Conservation (phyloP, 2,329 filamentous ascomycete genomes). For the Colletotrichum australisinense region DNA sequence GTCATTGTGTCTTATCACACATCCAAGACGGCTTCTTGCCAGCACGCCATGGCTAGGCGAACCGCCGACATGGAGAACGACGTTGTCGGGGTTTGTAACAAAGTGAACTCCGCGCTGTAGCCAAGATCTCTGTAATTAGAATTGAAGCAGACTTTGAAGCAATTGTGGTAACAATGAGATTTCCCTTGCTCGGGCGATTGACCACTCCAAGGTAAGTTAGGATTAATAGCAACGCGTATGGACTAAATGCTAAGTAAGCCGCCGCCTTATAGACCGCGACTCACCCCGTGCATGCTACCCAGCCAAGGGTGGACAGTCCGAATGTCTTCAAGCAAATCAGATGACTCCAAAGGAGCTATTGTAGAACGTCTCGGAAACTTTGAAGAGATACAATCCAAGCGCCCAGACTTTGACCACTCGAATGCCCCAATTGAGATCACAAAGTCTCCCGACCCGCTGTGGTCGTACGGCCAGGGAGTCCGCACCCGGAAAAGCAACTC, state of each 20-base stretch:
- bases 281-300: background rate
- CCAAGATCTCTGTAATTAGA: background rate
- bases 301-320: no score
- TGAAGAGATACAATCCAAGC: constrained; percentile 75
- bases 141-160: background rate
- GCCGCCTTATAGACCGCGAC: background rate
- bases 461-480: constrained; percentile 66
- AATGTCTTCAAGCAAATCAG: background rate
- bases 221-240: background rate
- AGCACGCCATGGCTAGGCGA: no score
- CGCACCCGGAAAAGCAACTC: constrained; percentile 47
- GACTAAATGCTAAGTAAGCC: background rate
- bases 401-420: constrained; percentile 67
- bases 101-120: background rate
- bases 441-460: constrained; percentile 71
- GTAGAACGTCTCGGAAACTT: constrained; percentile 61
- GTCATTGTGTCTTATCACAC: constrained; percentile 40
- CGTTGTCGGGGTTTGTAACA: background rate
- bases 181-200: background rate
- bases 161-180: background rate
- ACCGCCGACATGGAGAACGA: no score
- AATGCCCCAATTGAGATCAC: constrained; percentile 63
- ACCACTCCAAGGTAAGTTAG: background rate
- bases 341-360: background rate
- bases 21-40: constrained; percentile 40